A percentile compares a stretch with the other conserved stretches of the same genome.
phyloP scores from a whole-genome alignment of 768 basidiomycete species.

The Tubosaeta sp. region DNA sequence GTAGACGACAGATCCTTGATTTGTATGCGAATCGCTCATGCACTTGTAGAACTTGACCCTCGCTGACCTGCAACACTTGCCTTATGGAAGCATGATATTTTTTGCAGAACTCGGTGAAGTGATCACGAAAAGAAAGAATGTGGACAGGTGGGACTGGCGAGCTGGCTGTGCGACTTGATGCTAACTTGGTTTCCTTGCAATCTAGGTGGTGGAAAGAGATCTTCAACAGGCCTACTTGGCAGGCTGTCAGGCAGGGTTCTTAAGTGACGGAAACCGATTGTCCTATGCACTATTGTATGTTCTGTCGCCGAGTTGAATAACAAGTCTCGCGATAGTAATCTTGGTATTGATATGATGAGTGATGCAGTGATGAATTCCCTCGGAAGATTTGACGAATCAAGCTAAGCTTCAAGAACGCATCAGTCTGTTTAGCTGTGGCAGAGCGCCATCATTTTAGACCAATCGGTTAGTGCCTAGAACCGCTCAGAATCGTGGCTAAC shows the following conservation, averaged over 20 bases:
- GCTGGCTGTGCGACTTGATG: not conserved
- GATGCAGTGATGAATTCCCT: no score
- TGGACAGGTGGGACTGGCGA: slow-evolving; percentile 11
- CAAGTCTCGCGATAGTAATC: not conserved
- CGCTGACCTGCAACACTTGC: slow-evolving; percentile 21
- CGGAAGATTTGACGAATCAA: no score
- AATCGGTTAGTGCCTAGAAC: no score
- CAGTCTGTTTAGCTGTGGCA: no score
- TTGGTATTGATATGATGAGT: not conserved
- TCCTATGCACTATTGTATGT: not conserved
- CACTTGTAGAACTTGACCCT: slow-evolving; percentile 13
- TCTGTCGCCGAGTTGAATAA: not conserved
- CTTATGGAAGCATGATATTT: slow-evolving; percentile 12
- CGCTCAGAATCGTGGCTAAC: no score
- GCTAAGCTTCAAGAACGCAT: no score
- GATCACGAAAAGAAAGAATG: slow-evolving; percentile 16
- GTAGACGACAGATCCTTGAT: not conserved
- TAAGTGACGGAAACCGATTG: not conserved
- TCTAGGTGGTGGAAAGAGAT: slow-evolving; percentile 50
- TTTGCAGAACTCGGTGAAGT: slow-evolving; percentile 4
- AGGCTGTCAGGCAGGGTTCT: slow-evolving; percentile 35
- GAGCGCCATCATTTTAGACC: no score
- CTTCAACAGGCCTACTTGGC: slow-evolving; percentile 41
- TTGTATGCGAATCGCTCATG: not conserved
- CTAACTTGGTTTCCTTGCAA: not conserved